Evolutionary conservation across 2,329 filamentous ascomycete genomes (phyloP).

Genomic region (Fusarium zealandicum): DNA sequence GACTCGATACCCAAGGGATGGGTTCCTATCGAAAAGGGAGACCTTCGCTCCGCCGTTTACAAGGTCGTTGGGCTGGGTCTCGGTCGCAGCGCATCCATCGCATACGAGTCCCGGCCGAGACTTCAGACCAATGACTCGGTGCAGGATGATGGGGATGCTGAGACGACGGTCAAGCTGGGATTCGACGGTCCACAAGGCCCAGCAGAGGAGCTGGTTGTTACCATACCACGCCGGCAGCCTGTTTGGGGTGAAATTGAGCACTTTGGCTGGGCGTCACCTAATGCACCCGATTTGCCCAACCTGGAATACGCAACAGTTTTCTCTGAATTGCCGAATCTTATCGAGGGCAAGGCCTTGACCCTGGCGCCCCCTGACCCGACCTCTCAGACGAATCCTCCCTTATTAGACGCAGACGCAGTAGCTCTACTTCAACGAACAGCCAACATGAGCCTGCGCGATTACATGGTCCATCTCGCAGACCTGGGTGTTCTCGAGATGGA

Average conservation of each 20-base stretch:
- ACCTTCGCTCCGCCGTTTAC: constrained; percentile 77
- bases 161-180: constrained; percentile 30
- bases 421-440: constrained; percentile 73
- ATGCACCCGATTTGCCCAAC: constrained; percentile 75
- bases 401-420: constrained; percentile 72
- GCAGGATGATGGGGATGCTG: constrained; percentile 26
- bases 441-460: constrained; percentile 79
- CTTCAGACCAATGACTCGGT: constrained; percentile 30
- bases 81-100: constrained; percentile 78
- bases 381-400: constrained; percentile 49
- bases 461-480: constrained; percentile 73
- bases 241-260: constrained; percentile 88
- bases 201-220: constrained; percentile 51
- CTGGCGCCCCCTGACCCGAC: constrained; percentile 68
- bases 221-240: constrained; percentile 59
- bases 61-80: constrained; percentile 77
- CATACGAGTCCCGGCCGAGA: constrained; percentile 66
- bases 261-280: constrained; percentile 86
- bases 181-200: constrained; percentile 48
- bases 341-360: constrained; percentile 92
- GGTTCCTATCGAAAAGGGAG: constrained; percentile 85
- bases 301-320: constrained; percentile 86
- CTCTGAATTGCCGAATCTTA: constrained; percentile 83
- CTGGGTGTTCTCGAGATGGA: constrained; percentile 66
- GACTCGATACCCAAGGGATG: constrained; percentile 85